Evolutionary conservation across 805 yeast species (phyloP).

Genomic region (Suhomyces xylopsoci): DNA sequence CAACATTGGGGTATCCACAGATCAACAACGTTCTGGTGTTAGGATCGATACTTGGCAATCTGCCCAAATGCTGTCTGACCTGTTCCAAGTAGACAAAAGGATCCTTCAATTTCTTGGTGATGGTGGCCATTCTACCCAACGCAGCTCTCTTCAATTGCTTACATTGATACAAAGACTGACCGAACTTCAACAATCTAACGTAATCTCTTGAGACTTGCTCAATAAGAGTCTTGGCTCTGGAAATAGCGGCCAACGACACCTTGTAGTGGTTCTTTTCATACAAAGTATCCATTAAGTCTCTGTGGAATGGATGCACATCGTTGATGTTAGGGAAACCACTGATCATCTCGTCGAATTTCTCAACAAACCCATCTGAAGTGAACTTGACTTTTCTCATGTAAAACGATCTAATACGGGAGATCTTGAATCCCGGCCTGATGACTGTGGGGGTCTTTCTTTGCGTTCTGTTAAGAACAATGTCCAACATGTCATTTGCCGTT

Average conservation of each 20-base stretch:
- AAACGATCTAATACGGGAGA: slow-evolving; percentile 93
- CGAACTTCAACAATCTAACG: slow-evolving; percentile 88
- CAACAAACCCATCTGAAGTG: slow-evolving; percentile 94
- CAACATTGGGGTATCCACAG: slow-evolving; percentile 99
- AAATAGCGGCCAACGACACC: slow-evolving; percentile 90
- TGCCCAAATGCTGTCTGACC: slow-evolving; percentile 98
- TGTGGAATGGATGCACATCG: slow-evolving; percentile 97
- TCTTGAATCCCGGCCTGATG: slow-evolving; percentile 92
- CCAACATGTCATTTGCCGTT: slow-evolving; percentile 87
- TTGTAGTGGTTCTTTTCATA: slow-evolving; percentile 98
- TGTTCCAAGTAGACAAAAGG: slow-evolving; percentile 92
- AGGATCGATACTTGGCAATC: slow-evolving; percentile 97
- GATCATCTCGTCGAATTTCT: slow-evolving; percentile 82
- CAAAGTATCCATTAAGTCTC: slow-evolving; percentile 96
- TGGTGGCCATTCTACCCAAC: slow-evolving; percentile 99
- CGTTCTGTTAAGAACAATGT: slow-evolving; percentile 93
- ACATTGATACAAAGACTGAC: slow-evolving; percentile 97
- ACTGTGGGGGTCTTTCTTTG: slow-evolving; percentile 99
- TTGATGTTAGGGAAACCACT: slow-evolving; percentile 93
- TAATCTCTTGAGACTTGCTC: slow-evolving; percentile 97
- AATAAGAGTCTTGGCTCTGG: slow-evolving; percentile 88
- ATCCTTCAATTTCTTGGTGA: slow-evolving; percentile 91
- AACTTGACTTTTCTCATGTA: slow-evolving; percentile 97
- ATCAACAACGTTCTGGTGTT: slow-evolving; percentile 95
- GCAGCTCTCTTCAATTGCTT: slow-evolving; percentile 98